Percentiles rank a stretch among this genome's conserved stretches.
Evolutionary conservation across 1,284 basidiomycete genomes (phyloP).

Genomic region (Apiotrichum sp.): DNA sequence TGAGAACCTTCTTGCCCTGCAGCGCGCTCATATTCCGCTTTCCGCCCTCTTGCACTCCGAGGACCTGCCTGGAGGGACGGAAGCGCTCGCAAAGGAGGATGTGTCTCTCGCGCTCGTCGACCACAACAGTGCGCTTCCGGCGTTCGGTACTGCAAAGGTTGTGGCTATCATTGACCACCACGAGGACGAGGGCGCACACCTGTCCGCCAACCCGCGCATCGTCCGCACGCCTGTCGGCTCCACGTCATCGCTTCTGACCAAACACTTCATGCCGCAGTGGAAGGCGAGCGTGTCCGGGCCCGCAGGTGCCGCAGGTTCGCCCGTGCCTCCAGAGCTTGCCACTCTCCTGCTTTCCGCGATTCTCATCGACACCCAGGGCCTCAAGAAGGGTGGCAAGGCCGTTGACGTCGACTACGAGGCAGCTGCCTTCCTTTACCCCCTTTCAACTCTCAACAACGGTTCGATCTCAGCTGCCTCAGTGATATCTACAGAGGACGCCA

Average conservation of each 20-base stretch:
- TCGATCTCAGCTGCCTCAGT: neutral
- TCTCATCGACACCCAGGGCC: conserved; percentile 72
- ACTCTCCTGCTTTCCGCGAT: conserved; percentile 73
- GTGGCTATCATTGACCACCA: conserved; percentile 89
- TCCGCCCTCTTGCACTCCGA: conserved; percentile 48
- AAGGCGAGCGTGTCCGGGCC: conserved; percentile 21
- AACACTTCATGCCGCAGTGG: conserved; percentile 50
- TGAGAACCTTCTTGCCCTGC: conserved; percentile 75
- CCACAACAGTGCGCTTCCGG: conserved; percentile 68
- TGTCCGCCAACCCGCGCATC: conserved; percentile 58
- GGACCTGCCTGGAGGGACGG: conserved; percentile 34
- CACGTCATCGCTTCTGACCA: conserved; percentile 68
- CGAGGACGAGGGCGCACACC: conserved; percentile 68
- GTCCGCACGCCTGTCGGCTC: conserved; percentile 62
- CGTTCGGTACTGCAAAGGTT: conserved; percentile 54
- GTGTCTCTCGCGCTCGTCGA: conserved; percentile 77
- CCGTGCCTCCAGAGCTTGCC: conserved; percentile 55
- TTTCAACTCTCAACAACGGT: conserved; percentile 25
- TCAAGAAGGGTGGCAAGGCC: conserved; percentile 70
- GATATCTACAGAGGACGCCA: too few species aligned
- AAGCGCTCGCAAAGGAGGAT: conserved; percentile 51
- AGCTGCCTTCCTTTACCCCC: conserved; percentile 54
- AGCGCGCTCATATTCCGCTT: conserved; percentile 59
- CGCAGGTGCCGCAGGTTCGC: conserved; percentile 29
- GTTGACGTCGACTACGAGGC: conserved; percentile 58